These are phyloP conservation scores for button mushroom (Agaricus bisporus) DNA, from an alignment of 768 basidiomycete genomes.

Conservation along the genomic window DNA sequence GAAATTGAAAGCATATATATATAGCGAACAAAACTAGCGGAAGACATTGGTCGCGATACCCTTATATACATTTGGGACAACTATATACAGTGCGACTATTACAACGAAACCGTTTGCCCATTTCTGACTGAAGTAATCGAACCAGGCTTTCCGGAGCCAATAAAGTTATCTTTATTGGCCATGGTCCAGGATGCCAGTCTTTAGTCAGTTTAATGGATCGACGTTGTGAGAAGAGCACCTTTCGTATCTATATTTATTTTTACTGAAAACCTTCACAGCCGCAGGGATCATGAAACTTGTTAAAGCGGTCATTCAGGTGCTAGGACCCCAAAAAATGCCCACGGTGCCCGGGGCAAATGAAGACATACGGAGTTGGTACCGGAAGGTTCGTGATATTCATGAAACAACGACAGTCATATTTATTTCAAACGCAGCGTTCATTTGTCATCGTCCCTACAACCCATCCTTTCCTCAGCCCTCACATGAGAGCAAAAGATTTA, in stretches of 20 bases:
- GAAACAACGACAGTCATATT: neutral
- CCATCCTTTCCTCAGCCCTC: slow-evolving; percentile 47
- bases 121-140: slow-evolving; percentile 2
- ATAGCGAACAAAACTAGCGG: slow-evolving; percentile 35
- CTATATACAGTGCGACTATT: slow-evolving; percentile 72
- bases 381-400: slow-evolving; percentile 36
- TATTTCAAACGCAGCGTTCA: slow-evolving; percentile 51
- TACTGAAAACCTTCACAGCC: slow-evolving; percentile 20
- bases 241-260: neutral
- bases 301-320: slow-evolving; percentile 71
- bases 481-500: slow-evolving; percentile 34
- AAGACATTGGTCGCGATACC: slow-evolving; percentile 49
- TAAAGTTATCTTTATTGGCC: slow-evolving; percentile 77
- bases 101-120: neutral
- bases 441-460: slow-evolving; percentile 60
- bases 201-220: slow-evolving; percentile 68
- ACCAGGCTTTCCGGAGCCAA: slow-evolving; percentile 66
- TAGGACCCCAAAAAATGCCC: slow-evolving; percentile 58
- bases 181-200: slow-evolving; percentile 77
- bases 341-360: slow-evolving; percentile 47
- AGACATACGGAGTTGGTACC: slow-evolving; percentile 67
- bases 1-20: neutral
- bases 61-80: slow-evolving; percentile 94
- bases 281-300: slow-evolving; percentile 55
- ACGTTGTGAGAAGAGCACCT: slow-evolving; percentile 47